Percentiles rank a stretch among this genome's conserved stretches.
Conservation (phyloP, 2,329 filamentous ascomycete genomes). For the Didymella sp. region DNA sequence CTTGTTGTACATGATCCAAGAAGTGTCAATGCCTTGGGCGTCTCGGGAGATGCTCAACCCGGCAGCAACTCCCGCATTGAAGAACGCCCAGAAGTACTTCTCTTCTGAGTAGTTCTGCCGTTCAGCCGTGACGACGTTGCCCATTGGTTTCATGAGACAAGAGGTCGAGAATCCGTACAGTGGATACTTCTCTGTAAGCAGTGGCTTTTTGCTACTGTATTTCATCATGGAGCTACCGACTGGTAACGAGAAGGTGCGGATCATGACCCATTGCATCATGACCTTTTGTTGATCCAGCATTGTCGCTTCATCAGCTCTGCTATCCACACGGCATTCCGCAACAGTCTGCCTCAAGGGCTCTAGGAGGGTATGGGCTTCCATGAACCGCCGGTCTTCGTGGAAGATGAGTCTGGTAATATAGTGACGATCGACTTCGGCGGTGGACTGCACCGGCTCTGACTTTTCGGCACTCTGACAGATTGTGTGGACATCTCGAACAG, state of each 20-base stretch:
- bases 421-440: constrained; percentile 79
- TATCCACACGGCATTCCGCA: constrained; percentile 76
- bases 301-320: constrained; percentile 82
- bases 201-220: constrained; percentile 83
- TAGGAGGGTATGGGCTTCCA: constrained; percentile 84
- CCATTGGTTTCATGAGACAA: constrained; percentile 89
- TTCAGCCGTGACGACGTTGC: constrained; percentile 92
- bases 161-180: constrained; percentile 91
- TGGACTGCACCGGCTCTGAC: constrained; percentile 72
- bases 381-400: constrained; percentile 85
- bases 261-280: constrained; percentile 83
- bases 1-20: constrained; percentile 99
- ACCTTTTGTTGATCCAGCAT: constrained; percentile 92
- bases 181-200: constrained; percentile 90
- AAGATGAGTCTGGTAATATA: constrained; percentile 88
- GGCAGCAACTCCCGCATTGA: constrained; percentile 93
- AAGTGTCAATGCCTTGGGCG: constrained; percentile 94
- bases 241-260: constrained; percentile 86
- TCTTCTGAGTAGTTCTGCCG: constrained; percentile 88
- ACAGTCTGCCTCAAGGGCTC: constrained; percentile 82
- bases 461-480: constrained; percentile 74
- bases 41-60: constrained; percentile 88
- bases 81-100: constrained; percentile 98
- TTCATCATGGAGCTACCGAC: constrained; percentile 86
- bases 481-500: constrained; percentile 72